A percentile compares a stretch with the other conserved stretches of the same genome.
These are phyloP conservation scores for Alternaria tenuissima DNA, from an alignment of 2,329 filamentous ascomycete genomes.

Conservation along the genomic window DNA sequence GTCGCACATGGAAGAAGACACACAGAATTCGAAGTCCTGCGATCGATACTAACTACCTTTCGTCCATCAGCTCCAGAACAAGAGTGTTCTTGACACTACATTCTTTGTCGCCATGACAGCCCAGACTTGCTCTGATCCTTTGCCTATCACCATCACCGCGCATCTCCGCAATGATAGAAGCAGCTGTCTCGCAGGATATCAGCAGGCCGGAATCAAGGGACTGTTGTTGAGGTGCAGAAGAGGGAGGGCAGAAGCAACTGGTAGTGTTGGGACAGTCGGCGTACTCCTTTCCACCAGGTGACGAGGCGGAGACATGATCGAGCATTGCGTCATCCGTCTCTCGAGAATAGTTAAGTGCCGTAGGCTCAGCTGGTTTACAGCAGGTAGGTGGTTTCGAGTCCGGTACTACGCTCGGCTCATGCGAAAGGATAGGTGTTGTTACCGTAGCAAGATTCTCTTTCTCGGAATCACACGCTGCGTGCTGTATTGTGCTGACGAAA, in stretches of 20 bases:
- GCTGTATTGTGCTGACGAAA: background rate
- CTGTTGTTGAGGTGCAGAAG: constrained; percentile 1
- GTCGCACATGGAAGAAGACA: too few relatives aligned
- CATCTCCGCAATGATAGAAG: constrained; percentile 40
- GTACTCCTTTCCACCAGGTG: constrained; percentile 7
- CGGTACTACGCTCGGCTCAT: background rate
- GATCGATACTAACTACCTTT: constrained; percentile 10
- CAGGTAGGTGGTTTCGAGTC: background rate
- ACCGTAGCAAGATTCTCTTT: background rate
- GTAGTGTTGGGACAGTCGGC: constrained; percentile 25
- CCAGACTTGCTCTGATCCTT: constrained; percentile 29
- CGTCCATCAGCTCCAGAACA: constrained; percentile 38
- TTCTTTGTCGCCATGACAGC: constrained; percentile 23
- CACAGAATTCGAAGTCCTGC: too few relatives aligned
- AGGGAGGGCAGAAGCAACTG: constrained; percentile 34
- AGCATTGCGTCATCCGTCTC: background rate
- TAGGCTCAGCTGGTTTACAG: background rate
- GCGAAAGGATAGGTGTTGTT: background rate
- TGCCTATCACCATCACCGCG: constrained; percentile 33
- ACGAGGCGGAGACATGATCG: constrained; percentile 2
- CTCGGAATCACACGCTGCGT: background rate
- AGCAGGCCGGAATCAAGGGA: constrained; percentile 18
- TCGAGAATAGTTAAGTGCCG: background rate
- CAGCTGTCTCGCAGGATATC: constrained; percentile 40
- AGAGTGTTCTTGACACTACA: constrained; percentile 37